Percentiles rank a stretch among this genome's conserved stretches.
phyloP scores from a whole-genome alignment of 2,329 filamentous ascomycete species.

The Chrysoporthe puriensis region DNA sequence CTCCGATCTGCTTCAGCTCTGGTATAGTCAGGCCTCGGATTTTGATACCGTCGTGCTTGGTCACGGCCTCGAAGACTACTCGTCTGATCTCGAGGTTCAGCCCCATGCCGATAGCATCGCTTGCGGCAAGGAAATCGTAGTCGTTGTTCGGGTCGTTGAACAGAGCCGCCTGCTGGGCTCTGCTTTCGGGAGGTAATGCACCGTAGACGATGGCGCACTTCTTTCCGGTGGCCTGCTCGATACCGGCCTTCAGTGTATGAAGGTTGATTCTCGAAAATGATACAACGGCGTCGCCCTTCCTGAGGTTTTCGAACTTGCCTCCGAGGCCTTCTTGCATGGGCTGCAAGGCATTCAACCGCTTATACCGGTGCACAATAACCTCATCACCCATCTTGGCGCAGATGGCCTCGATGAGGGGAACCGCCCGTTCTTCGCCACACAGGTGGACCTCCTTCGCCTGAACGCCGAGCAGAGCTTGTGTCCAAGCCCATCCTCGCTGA shows the following conservation, averaged over 20 bases:
- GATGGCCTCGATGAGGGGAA: constrained; percentile 77
- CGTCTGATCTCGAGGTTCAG: constrained; percentile 91
- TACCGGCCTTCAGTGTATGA: constrained; percentile 75
- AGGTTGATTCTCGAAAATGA: constrained; percentile 82
- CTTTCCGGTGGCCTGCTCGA: constrained; percentile 75
- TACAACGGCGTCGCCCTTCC: constrained; percentile 91
- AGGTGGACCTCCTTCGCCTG: constrained; percentile 89
- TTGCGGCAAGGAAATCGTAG: constrained; percentile 92
- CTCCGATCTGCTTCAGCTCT: constrained; percentile 93
- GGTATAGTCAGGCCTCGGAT: constrained; percentile 67
- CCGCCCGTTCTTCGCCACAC: constrained; percentile 85
- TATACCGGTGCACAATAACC: constrained; percentile 78
- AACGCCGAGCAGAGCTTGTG: constrained; percentile 83
- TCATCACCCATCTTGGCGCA: constrained; percentile 81
- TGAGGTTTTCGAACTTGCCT: constrained; percentile 66
- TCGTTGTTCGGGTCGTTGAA: constrained; percentile 97
- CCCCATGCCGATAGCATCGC: constrained; percentile 96
- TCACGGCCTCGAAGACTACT: constrained; percentile 79
- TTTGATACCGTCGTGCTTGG: constrained; percentile 69
- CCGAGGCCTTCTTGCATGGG: constrained; percentile 66
- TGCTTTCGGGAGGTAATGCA: constrained; percentile 85
- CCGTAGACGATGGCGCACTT: constrained; percentile 94
- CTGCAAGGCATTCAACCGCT: constrained; percentile 79
- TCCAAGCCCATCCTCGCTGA: constrained; percentile 92
- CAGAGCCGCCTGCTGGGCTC: constrained; percentile 84